phyloP scores from a whole-genome alignment of 768 basidiomycete species.

The Trametes cingulata region DNA sequence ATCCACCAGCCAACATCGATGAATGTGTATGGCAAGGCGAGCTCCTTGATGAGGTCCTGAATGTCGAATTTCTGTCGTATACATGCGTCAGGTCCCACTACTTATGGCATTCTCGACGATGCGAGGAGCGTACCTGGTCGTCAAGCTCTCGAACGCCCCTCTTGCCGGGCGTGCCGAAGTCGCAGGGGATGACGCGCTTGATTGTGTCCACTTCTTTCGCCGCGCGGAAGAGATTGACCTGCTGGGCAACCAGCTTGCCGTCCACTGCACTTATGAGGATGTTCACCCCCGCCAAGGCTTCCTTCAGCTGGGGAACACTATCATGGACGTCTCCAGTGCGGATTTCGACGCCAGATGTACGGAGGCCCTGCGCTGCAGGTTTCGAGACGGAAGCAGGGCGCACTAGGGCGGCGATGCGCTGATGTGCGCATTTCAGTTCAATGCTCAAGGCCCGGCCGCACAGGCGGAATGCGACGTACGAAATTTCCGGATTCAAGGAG shows the following conservation, averaged over 20 bases:
- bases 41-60: slow-evolving; percentile 27
- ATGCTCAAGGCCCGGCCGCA: not conserved
- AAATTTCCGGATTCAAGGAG: slow-evolving; percentile 21
- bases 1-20: slow-evolving; percentile 37
- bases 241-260: slow-evolving; percentile 13
- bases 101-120: not conserved
- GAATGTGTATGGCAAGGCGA: slow-evolving; percentile 32
- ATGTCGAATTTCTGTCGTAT: slow-evolving; percentile 31
- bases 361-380: not conserved
- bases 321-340: slow-evolving; percentile 15
- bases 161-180: slow-evolving; percentile 24
- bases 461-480: slow-evolving; percentile 3
- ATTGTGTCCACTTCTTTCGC: slow-evolving; percentile 24
- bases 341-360: not conserved
- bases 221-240: slow-evolving; percentile 16
- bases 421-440: not conserved
- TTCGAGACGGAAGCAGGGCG: not conserved
- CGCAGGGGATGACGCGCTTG: slow-evolving; percentile 28
- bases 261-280: slow-evolving; percentile 18
- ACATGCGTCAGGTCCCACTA: too few species aligned
- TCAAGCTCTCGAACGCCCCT: slow-evolving; percentile 17
- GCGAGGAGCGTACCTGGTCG: slow-evolving; percentile 6
- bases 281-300: slow-evolving; percentile 20
- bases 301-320: slow-evolving; percentile 18
- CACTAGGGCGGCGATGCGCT: not conserved